Percentiles rank a stretch among this genome's conserved stretches.
phyloP scores from a whole-genome alignment of 768 basidiomycete genomes.

The Hortiboletus campestris region DNA sequence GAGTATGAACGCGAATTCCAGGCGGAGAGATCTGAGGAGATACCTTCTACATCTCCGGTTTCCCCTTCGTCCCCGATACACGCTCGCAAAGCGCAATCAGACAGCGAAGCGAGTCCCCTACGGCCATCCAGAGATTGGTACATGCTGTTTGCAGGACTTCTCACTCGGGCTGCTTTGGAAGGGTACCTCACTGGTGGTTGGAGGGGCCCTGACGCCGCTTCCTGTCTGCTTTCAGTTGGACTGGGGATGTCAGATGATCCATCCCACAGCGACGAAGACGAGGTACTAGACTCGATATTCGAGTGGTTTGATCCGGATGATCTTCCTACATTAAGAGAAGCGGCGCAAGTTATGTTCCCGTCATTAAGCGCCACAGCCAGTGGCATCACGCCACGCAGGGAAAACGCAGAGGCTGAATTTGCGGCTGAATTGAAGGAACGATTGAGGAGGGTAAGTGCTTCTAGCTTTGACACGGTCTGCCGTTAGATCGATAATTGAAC shows the following conservation, averaged over 20 bases:
- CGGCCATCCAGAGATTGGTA: conserved; percentile 81
- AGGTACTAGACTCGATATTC: conserved; percentile 39
- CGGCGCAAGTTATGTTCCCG: conserved; percentile 69
- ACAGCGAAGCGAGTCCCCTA: conserved; percentile 49
- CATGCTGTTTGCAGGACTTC: conserved; percentile 67
- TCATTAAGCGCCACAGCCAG: conserved; percentile 35
- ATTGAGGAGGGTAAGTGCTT: conserved; percentile 56
- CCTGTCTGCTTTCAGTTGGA: conserved; percentile 73
- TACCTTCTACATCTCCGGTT: conserved; percentile 6
- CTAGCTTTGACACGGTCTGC: background rate
- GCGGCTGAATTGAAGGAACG: conserved; percentile 73
- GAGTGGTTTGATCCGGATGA: conserved; percentile 73
- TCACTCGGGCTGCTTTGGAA: conserved; percentile 82
- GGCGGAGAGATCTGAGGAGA: conserved; percentile 23
- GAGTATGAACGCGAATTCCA: conserved; percentile 39
- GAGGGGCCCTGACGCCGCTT: conserved; percentile 67
- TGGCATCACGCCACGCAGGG: conserved; percentile 33
- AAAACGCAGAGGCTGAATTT: conserved; percentile 66
- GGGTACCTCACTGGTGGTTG: conserved; percentile 83
- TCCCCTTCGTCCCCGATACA: conserved; percentile 13
- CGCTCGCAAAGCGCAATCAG: conserved; percentile 27
- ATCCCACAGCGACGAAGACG: conserved; percentile 31
- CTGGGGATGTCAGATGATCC: conserved; percentile 42
- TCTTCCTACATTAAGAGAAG: conserved; percentile 64
- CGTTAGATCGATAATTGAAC: conserved; percentile 6